These are phyloP conservation scores for Cystofilobasidium macerans DNA, from an alignment of 768 basidiomycete species.

Conservation along the genomic window DNA sequence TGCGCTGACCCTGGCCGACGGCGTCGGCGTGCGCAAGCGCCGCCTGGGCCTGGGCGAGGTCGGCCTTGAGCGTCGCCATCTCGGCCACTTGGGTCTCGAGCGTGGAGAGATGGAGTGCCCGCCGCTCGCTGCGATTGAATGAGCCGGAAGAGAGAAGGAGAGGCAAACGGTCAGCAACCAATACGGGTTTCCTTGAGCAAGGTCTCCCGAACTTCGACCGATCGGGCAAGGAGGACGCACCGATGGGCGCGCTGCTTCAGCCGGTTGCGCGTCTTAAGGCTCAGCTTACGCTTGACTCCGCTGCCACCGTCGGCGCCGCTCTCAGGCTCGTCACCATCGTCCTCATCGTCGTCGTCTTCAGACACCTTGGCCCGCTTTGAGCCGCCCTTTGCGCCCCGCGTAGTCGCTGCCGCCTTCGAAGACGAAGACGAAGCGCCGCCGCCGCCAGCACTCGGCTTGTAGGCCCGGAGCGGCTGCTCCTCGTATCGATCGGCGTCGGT, in stretches of 20 bases:
- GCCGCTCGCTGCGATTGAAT: background rate
- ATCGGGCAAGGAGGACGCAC: background rate
- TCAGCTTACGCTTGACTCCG: constrained; percentile 8
- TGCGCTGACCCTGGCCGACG: constrained; percentile 3
- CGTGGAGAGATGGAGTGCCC: constrained; percentile 8
- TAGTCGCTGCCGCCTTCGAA: background rate
- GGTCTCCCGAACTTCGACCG: too few species aligned
- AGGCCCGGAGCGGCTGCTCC: background rate
- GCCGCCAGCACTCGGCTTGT: background rate
- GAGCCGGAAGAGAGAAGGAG: background rate
- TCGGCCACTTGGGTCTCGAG: constrained; percentile 9
- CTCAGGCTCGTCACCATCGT: background rate
- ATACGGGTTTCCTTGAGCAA: too few species aligned
- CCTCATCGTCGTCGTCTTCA: constrained; percentile 6
- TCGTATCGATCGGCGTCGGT: background rate
- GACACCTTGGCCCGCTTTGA: background rate
- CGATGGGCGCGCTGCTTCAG: constrained; percentile 13
- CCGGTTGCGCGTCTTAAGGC: constrained; percentile 12
- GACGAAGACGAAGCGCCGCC: background rate
- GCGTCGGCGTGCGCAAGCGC: background rate
- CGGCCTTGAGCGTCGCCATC: constrained; percentile 3
- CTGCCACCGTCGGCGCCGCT: background rate
- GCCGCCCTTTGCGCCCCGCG: background rate
- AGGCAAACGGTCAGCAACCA: background rate
- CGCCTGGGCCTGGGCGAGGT: background rate